phyloP scores from a whole-genome alignment of 2,329 filamentous ascomycete genomes.

The Elsinoe necatrix region DNA sequence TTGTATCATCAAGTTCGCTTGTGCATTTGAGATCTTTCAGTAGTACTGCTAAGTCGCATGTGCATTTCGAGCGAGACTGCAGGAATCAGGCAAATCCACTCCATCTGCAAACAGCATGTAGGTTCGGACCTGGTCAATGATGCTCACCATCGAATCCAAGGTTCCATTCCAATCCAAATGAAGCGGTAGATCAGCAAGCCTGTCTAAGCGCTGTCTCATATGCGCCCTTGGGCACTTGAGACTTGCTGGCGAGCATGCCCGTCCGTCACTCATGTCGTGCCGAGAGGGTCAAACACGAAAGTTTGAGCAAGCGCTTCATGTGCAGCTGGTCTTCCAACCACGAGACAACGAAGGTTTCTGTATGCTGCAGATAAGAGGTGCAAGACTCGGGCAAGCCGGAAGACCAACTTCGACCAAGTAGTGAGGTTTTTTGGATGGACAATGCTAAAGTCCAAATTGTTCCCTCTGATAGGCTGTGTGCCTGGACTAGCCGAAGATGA shows the following conservation, averaged over 20 bases:
- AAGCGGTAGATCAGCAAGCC: too few relatives aligned
- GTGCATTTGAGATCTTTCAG: too few relatives aligned
- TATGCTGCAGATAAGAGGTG: conserved; percentile 1
- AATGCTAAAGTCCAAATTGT: background rate
- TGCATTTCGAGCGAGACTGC: too few relatives aligned
- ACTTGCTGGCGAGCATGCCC: background rate
- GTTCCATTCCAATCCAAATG: too few relatives aligned
- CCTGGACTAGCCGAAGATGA: background rate
- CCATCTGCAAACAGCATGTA: too few relatives aligned
- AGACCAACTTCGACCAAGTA: background rate
- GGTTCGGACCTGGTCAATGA: too few relatives aligned
- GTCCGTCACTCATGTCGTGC: background rate
- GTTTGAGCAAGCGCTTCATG: conserved; percentile 9
- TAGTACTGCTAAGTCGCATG: too few relatives aligned
- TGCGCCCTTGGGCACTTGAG: background rate
- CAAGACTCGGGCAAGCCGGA: background rate
- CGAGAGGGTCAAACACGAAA: background rate
- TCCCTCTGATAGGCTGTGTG: background rate
- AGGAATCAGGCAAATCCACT: too few relatives aligned
- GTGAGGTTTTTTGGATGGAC: conserved; percentile 8
- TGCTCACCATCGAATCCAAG: too few relatives aligned
- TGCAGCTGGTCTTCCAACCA: background rate
- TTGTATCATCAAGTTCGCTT: conserved; percentile 12
- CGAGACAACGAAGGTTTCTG: conserved; percentile 8
- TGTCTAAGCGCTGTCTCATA: too few relatives aligned